Evolutionary conservation across 2,329 filamentous ascomycete species (phyloP), one percentile per base, ranked within the genome.

Genomic region (Fusarium pseudoanthophilum): DNA sequence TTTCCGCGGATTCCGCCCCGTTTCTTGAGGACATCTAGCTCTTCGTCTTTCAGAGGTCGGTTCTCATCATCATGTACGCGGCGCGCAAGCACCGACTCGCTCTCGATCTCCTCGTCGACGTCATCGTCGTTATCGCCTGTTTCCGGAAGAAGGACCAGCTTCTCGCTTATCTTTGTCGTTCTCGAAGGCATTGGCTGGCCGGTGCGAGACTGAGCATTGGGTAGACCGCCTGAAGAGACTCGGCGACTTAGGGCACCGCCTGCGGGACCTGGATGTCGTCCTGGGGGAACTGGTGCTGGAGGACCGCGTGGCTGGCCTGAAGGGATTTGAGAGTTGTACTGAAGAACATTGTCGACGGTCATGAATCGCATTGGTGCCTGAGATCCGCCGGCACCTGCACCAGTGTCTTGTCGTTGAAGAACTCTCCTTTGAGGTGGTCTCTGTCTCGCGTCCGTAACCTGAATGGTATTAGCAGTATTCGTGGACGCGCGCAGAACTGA

Each of bases 131-230:
- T 89, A 13, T 87, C 88, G 7, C 87, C 86, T 2, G 95, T 92
- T 79, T 98, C 95, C 2, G 96, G 96, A 20, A 99, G 87, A 40
- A 98, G 86, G 1, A 99, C 96, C n/a, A 99, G 87, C 83, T 98
- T 98, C 85, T 98, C 94, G 81, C 94, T 97, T 73, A 97, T 92
- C 82, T 98, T 98, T 34, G 94, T 97, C 42, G 95, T 97, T 60
- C 96, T 90, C 11, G 94, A 92, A 1, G 95, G 96, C 74, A 98
- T 84, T 49, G 86, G 88, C 63, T 90, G 87, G 69, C 87, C 88
- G 59, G 85, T 84, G 9, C 87, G 83, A 32, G 82, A 83, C 30
- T 81, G 81, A 8, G 79, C 64, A 72, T 81, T 81, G 34, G 85
- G 84, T 42, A 86, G 80, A 16, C 83, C 83, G 16, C 84, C 82